Conservation (phyloP, 768 basidiomycete species). For the Sarcomyxa edulis region DNA sequence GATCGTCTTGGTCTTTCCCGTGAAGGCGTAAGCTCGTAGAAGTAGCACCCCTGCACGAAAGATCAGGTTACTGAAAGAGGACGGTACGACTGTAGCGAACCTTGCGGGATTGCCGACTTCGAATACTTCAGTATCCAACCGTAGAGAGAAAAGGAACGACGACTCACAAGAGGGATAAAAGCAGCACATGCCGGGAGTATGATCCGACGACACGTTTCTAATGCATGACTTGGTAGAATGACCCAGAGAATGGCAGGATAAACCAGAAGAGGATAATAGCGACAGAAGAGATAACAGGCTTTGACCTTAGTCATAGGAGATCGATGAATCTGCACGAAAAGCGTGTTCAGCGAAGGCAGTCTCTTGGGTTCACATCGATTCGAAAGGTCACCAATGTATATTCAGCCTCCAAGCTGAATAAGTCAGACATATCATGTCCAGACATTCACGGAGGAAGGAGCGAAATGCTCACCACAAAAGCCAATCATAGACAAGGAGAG, state of each 20-base stretch:
- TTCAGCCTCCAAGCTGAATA: too few species aligned
- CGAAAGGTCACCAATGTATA: too few species aligned
- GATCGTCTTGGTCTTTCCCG: neutral
- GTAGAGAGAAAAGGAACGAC: neutral
- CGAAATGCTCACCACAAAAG: too few species aligned
- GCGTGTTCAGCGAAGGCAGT: too few species aligned
- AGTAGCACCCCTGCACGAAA: slow-evolving; percentile 1
- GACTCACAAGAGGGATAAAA: slow-evolving; percentile 1
- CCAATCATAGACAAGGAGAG: too few species aligned
- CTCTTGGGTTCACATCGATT: too few species aligned
- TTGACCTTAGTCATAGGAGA: neutral
- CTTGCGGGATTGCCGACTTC: too few species aligned
- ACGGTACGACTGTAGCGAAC: neutral
- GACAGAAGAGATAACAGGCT: slow-evolving; percentile 1
- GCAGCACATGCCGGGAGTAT: neutral
- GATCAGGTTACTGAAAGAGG: neutral
- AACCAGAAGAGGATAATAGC: slow-evolving; percentile 2
- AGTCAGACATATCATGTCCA: too few species aligned
- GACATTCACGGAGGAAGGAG: too few species aligned
- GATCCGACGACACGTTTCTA: neutral
- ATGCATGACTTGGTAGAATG: neutral
- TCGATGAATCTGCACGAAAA: slow-evolving; percentile 5
- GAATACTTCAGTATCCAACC: neutral
- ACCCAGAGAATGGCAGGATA: slow-evolving; percentile 1
- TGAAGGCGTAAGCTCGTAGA: slow-evolving; percentile 3